Conservation (phyloP, 2,329 filamentous ascomycete species). For the Didymella arachidicola region DNA sequence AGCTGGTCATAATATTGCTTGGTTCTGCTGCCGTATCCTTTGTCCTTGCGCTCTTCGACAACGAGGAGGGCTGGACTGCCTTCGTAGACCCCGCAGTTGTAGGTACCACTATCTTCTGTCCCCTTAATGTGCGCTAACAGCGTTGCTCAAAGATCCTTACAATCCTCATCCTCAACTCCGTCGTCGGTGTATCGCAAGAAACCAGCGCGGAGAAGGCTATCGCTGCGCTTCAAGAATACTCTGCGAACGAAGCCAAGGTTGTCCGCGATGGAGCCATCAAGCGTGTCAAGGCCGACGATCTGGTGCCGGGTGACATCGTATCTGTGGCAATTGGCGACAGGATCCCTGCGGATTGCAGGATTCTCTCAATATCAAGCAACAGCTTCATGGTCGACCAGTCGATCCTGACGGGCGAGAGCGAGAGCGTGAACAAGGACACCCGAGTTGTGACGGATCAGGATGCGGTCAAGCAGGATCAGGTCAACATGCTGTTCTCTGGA, state of each 20-base stretch:
- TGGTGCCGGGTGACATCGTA: slow-evolving; percentile 93
- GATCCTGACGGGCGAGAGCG: slow-evolving; percentile 95
- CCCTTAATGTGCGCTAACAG: slow-evolving; percentile 23
- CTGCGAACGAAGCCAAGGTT: slow-evolving; percentile 95
- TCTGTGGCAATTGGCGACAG: slow-evolving; percentile 89
- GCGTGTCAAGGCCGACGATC: slow-evolving; percentile 91
- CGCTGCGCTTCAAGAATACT: slow-evolving; percentile 97
- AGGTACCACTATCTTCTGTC: slow-evolving; percentile 54
- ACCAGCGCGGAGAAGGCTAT: slow-evolving; percentile 99
- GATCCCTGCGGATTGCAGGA: slow-evolving; percentile 91
- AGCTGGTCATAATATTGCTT: slow-evolving; percentile 93
- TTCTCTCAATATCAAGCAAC: slow-evolving; percentile 93
- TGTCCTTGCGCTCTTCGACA: slow-evolving; percentile 89
- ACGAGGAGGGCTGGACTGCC: slow-evolving; percentile 91
- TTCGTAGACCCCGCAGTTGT: slow-evolving; percentile 97
- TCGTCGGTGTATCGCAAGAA: slow-evolving; percentile 98
- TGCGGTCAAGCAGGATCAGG: slow-evolving; percentile 95
- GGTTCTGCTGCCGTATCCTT: slow-evolving; percentile 94
- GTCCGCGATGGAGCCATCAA: slow-evolving; percentile 82
- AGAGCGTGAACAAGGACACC: slow-evolving; percentile 90
- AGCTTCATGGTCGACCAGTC: slow-evolving; percentile 97
- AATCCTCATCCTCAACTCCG: slow-evolving; percentile 93
- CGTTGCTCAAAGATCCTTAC: slow-evolving; percentile 78
- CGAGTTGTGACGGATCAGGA: slow-evolving; percentile 73
- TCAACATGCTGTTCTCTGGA: slow-evolving; percentile 98